Percentiles rank a stretch among this genome's conserved stretches.
phyloP scores from a whole-genome alignment of 305 asterid species.

The Vinca major region DNA sequence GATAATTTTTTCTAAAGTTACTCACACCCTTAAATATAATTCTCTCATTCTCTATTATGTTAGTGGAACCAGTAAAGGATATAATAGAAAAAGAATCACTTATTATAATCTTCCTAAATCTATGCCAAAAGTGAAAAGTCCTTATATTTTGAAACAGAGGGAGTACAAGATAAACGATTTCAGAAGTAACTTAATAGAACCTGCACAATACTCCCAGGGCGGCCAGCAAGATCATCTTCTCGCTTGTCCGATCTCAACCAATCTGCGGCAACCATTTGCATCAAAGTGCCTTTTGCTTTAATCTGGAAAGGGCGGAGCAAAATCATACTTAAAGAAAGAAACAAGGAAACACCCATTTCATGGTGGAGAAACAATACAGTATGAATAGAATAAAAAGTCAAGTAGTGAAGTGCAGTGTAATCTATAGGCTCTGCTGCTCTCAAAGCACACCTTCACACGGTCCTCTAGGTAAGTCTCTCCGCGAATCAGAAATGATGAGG shows the following conservation, averaged over 20 bases:
- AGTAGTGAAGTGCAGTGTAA: neutral
- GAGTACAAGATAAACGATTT: conserved; percentile 5
- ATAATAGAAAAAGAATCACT: too few relatives aligned
- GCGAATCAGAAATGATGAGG: conserved; percentile 80
- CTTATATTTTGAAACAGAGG: too few relatives aligned
- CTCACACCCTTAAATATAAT: too few relatives aligned
- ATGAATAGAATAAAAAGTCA: neutral
- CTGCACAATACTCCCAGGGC: conserved; percentile 93
- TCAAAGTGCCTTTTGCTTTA: conserved; percentile 79
- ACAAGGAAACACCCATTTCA: neutral
- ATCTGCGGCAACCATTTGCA: conserved; percentile 99
- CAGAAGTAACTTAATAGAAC: conserved; percentile 22
- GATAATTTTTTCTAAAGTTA: too few relatives aligned
- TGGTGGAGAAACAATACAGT: neutral
- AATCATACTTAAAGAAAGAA: neutral
- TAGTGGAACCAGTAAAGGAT: too few relatives aligned
- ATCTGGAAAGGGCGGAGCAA: conserved; percentile 29
- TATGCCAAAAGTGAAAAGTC: too few relatives aligned
- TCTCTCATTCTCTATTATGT: too few relatives aligned
- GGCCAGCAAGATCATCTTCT: conserved; percentile 95
- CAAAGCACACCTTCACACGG: conserved; percentile 39
- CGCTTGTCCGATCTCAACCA: conserved; percentile 97
- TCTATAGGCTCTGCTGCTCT: neutral
- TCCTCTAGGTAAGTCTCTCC: conserved; percentile 89
- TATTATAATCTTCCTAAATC: too few relatives aligned